Evolutionary conservation across 805 yeast genomes (phyloP), one percentile per base, ranked within the genome.

Genomic region (Hanseniaspora meyeri): DNA sequence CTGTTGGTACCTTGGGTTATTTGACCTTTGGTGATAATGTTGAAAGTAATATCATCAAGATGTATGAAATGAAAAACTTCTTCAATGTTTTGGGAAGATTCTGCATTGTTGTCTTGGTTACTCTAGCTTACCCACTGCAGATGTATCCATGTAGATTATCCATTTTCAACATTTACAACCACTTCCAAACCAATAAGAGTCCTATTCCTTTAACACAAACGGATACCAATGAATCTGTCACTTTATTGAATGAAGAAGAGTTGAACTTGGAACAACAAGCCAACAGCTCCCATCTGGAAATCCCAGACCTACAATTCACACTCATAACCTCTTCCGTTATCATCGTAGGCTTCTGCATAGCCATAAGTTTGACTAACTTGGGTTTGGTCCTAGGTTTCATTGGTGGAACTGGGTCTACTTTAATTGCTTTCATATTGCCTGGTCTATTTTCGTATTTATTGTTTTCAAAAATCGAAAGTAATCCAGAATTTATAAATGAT

Each of bases 71-170:
- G 43, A 74, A 82, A 0, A 50, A 47, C n/a, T 59, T 75, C 12
- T 72, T 83, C n/a, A 79, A 93, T 1, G 84, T 88, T 0, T 68
- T 90, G 46, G 97, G 95, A 2, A 75, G 95, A 61, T 70, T 84
- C 11, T 85, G 90, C 3, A 89, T 89, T 60, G 91, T 85, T 5
- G 73, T 87, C 9, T 71, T 89, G 67, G 96, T 90, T 27, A 76
- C 84, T 60, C 75, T 88, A 56, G 85, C 93, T n/a, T 89, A 81
- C 66, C 96, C 97, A 7, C 70, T 90, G 60, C 95, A 88, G 76
- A 79, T 89, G 63, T 95, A 89, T 63, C 97, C 97, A 0, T 87
- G 95, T 34, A 76, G 96, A 62, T 83, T 85, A 2, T 87, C 95
- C 0, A 75, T 85, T 42, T 82, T 85, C 63, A 87, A 87, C 66